Percentiles rank a stretch among this genome's conserved stretches.
phyloP scores from a whole-genome alignment of 2,329 filamentous ascomycete genomes.

The Microsporum ferrugineum region DNA sequence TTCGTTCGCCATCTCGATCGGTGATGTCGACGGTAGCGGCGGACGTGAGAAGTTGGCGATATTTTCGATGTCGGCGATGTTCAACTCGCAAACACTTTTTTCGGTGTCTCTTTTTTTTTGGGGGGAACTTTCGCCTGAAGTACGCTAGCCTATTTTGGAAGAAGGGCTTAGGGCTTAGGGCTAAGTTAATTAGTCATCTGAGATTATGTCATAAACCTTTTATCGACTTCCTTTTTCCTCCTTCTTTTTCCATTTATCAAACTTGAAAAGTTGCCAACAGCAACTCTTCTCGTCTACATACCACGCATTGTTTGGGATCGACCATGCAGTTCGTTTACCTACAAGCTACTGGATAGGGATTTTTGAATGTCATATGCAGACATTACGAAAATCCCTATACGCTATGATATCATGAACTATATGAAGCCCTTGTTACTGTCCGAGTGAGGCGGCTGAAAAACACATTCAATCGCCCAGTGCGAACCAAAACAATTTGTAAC shows the following conservation, averaged over 20 bases:
- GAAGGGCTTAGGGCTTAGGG: constrained; percentile 32
- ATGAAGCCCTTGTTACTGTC: too few relatives aligned
- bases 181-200: neutral
- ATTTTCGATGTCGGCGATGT: constrained; percentile 6
- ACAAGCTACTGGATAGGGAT: neutral
- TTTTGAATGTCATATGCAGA: neutral
- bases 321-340: too few relatives aligned
- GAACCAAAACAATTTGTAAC: neutral
- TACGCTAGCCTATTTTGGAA: constrained; percentile 23
- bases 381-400: neutral
- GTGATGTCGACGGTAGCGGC: constrained; percentile 15
- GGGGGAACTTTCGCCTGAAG: constrained; percentile 8
- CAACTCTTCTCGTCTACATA: neutral
- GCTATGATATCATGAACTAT: neutral
- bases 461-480: neutral
- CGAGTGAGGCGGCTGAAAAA: neutral
- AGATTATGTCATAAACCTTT: neutral
- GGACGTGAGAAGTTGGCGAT: constrained; percentile 12
- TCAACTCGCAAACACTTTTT: neutral
- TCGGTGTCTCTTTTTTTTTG: constrained; percentile 19
- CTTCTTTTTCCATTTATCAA: neutral
- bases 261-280: neutral
- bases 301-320: too few relatives aligned
- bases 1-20: constrained; percentile 41
- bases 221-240: neutral